Conservation (phyloP, 257 asterid species). For the Ocimum tenuiflorum region DNA sequence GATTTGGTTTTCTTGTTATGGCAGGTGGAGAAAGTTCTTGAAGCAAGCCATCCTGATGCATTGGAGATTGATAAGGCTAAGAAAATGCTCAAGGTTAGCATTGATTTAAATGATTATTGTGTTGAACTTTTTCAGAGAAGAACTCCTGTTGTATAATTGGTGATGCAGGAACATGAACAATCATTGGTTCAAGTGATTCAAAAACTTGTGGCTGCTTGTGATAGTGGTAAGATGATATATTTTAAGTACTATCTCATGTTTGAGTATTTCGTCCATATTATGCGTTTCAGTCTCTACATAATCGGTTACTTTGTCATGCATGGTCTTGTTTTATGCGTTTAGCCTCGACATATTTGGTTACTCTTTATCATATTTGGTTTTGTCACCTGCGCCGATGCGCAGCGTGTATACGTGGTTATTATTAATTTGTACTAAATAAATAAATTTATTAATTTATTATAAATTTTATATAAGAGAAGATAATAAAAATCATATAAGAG, state of each 20-base stretch:
- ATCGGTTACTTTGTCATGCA: no score
- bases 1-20: slow-evolving; percentile 9
- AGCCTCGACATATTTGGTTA: no score
- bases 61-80: slow-evolving; percentile 78
- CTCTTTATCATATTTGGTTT: no score
- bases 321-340: no score
- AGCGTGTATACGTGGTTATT: no score
- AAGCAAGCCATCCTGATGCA: slow-evolving; percentile 71
- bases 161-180: slow-evolving; percentile 87
- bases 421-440: no score
- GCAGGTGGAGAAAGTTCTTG: slow-evolving; percentile 89
- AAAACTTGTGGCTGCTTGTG: slow-evolving; percentile 76
- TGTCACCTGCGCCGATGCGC: no score
- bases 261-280: neutral
- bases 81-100: slow-evolving; percentile 76
- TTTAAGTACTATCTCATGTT: neutral
- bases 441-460: no score
- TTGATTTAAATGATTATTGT: neutral
- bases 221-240: slow-evolving; percentile 45
- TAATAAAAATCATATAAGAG: no score
- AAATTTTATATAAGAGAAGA: no score
- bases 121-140: slow-evolving; percentile 5
- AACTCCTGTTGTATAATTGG: slow-evolving; percentile 9
- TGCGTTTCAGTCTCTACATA: neutral
- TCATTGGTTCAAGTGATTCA: slow-evolving; percentile 67